These are phyloP conservation scores for Apium graveolens DNA, from an alignment of 129 eudicot species.

Conservation along the genomic window DNA sequence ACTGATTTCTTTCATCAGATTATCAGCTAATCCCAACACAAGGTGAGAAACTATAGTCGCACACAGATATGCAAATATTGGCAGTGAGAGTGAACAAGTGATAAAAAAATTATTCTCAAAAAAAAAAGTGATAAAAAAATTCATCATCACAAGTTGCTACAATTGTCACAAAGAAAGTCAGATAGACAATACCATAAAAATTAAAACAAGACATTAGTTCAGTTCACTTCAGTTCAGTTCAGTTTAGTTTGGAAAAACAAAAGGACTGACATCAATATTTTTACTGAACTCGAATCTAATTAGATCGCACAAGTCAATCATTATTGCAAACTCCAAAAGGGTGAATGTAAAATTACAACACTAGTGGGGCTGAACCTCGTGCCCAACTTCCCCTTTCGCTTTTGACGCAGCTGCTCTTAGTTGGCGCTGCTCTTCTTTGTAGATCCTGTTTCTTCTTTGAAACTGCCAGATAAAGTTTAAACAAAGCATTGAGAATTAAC, in stretches of 20 bases:
- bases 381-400: slow-evolving; percentile 58
- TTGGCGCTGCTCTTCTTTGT: slow-evolving; percentile 98
- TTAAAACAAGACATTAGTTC: slow-evolving; percentile 19
- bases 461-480: slow-evolving; percentile 47
- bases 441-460: slow-evolving; percentile 78
- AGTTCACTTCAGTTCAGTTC: slow-evolving; percentile 12
- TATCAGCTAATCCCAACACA: no score
- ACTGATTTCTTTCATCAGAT: no score
- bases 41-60: no score
- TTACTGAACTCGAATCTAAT: slow-evolving; percentile 7
- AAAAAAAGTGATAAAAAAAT: no score
- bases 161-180: background rate
- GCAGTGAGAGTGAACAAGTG: no score
- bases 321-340: slow-evolving; percentile 26
- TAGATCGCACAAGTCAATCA: slow-evolving; percentile 38
- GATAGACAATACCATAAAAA: slow-evolving; percentile 13
- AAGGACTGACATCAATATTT: background rate
- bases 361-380: slow-evolving; percentile 50
- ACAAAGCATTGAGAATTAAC: background rate
- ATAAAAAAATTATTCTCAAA: no score
- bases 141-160: background rate
- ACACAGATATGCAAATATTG: no score
- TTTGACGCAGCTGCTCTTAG: slow-evolving; percentile 80
- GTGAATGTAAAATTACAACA: slow-evolving; percentile 7
- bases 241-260: slow-evolving; percentile 14